A percentile compares a stretch with the other conserved stretches of the same genome.
Evolutionary conservation across 495 filamentous ascomycete genomes (phyloP).

Genomic region (Penicillium chermesinum): DNA sequence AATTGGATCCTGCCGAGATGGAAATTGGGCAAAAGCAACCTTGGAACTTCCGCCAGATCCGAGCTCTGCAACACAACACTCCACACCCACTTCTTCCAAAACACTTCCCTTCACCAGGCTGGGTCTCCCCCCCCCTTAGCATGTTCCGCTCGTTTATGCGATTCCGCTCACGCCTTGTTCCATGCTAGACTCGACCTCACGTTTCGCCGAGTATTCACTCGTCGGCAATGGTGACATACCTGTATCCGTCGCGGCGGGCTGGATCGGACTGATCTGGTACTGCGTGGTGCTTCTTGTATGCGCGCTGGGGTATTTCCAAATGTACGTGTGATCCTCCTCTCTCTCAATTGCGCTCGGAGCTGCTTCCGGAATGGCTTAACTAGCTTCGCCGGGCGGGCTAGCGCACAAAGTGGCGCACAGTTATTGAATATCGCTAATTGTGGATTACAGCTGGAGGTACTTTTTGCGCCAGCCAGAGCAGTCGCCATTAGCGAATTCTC

Average conservation of each 20-base stretch:
- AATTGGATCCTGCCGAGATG: too few species aligned
- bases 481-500: slow-evolving; percentile 25
- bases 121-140: slow-evolving; percentile 11
- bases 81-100: slow-evolving; percentile 1
- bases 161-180: slow-evolving; percentile 13
- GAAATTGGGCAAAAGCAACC: not conserved
- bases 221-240: slow-evolving; percentile 32
- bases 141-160: slow-evolving; percentile 20
- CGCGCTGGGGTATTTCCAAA: slow-evolving; percentile 53
- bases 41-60: slow-evolving; percentile 5
- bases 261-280: slow-evolving; percentile 57
- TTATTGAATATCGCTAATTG: slow-evolving; percentile 12
- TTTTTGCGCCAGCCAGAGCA: slow-evolving; percentile 36
- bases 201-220: slow-evolving; percentile 24
- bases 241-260: slow-evolving; percentile 35
- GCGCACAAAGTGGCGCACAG: slow-evolving; percentile 1
- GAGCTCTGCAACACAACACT: not conserved
- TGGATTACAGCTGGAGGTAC: slow-evolving; percentile 37
- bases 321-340: slow-evolving; percentile 45
- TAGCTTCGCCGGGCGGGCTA: not conserved
- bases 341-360: not conserved
- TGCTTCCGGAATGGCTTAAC: not conserved
- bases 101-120: not conserved
- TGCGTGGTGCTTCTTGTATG: slow-evolving; percentile 50
- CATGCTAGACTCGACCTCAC: slow-evolving; percentile 35